A percentile compares a stretch with the other conserved stretches of the same genome.
These are phyloP conservation scores for Yamadazyma sp. DNA, from an alignment of 1,139 yeast genomes.

Conservation along the genomic window DNA sequence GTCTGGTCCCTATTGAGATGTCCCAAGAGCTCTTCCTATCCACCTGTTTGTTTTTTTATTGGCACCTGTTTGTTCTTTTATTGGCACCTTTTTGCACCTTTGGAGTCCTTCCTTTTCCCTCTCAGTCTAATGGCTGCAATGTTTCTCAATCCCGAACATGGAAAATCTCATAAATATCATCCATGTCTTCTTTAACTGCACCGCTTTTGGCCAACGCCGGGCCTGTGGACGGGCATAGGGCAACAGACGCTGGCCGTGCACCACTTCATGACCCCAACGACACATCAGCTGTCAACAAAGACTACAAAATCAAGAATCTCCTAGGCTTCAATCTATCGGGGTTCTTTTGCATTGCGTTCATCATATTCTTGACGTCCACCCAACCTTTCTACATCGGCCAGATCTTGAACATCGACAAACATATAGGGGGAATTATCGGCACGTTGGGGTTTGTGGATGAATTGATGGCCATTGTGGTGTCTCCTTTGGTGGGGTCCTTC, in stretches of 20 bases:
- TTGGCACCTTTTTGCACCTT: no score
- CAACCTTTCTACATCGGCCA: slow-evolving; percentile 68
- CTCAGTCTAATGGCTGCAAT: slow-evolving; percentile 1
- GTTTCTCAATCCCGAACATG: slow-evolving; percentile 3
- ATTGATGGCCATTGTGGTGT: slow-evolving; percentile 48
- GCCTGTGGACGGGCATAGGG: background rate
- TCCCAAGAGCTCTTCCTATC: no score
- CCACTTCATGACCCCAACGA: no score
- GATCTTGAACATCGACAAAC: slow-evolving; percentile 44
- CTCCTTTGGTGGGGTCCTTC: slow-evolving; percentile 65
- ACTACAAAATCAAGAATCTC: slow-evolving; percentile 20
- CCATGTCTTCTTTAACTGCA: background rate
- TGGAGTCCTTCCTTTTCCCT: background rate
- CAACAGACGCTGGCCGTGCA: background rate
- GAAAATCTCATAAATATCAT: slow-evolving; percentile 1
- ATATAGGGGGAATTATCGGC: slow-evolving; percentile 59
- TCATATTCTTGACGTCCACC: slow-evolving; percentile 66
- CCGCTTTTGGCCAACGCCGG: slow-evolving; percentile 1
- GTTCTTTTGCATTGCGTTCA: slow-evolving; percentile 57
- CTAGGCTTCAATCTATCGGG: slow-evolving; percentile 31
- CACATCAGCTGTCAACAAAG: slow-evolving; percentile 5
- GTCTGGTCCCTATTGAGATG: no score
- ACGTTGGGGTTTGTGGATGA: slow-evolving; percentile 66
- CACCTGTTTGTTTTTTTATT: background rate
- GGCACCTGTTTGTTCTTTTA: background rate